A percentile compares a stretch with the other conserved stretches of the same genome.
These are phyloP conservation scores for Pichia sp. DNA, from an alignment of 1,139 yeast species.

Conservation along the genomic window DNA sequence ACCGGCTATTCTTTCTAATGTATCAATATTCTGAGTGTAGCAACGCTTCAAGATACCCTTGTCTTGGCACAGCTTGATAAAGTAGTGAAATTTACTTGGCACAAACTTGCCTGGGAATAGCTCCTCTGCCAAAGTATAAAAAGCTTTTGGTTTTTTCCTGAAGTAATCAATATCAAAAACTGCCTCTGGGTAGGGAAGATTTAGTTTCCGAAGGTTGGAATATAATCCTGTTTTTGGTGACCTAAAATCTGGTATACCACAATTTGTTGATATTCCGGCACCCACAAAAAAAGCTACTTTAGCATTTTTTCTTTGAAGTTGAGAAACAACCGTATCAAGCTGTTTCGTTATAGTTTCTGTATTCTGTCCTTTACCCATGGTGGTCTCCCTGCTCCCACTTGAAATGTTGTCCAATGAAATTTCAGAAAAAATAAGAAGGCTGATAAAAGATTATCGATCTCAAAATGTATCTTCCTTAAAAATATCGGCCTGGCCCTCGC, in stretches of 20 bases:
- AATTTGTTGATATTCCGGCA: slow-evolving; percentile 89
- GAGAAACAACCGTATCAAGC: slow-evolving; percentile 21
- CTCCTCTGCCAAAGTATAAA: slow-evolving; percentile 78
- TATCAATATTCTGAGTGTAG: slow-evolving; percentile 90
- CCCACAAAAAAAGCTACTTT: slow-evolving; percentile 55
- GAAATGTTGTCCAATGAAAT: too few relatives aligned
- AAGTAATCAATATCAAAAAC: slow-evolving; percentile 88
- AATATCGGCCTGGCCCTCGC: not conserved
- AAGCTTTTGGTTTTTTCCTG: slow-evolving; percentile 70
- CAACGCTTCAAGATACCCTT: slow-evolving; percentile 59
- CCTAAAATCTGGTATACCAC: slow-evolving; percentile 94
- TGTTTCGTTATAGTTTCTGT: slow-evolving; percentile 6
- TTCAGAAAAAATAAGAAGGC: too few relatives aligned
- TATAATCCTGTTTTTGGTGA: slow-evolving; percentile 90
- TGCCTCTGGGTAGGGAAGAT: slow-evolving; percentile 90
- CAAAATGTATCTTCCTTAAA: not conserved
- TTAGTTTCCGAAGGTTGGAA: slow-evolving; percentile 66
- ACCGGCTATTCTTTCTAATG: slow-evolving; percentile 84
- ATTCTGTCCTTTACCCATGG: not conserved
- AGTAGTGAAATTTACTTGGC: slow-evolving; percentile 77
- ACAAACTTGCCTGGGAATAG: slow-evolving; percentile 81
- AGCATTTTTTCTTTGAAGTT: slow-evolving; percentile 22
- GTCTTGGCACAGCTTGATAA: slow-evolving; percentile 63
- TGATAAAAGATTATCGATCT: too few relatives aligned
- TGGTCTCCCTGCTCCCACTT: not conserved